Evolutionary conservation across 2,329 filamentous ascomycete species (phyloP).

Genomic region (Alternaria triticimaculans): DNA sequence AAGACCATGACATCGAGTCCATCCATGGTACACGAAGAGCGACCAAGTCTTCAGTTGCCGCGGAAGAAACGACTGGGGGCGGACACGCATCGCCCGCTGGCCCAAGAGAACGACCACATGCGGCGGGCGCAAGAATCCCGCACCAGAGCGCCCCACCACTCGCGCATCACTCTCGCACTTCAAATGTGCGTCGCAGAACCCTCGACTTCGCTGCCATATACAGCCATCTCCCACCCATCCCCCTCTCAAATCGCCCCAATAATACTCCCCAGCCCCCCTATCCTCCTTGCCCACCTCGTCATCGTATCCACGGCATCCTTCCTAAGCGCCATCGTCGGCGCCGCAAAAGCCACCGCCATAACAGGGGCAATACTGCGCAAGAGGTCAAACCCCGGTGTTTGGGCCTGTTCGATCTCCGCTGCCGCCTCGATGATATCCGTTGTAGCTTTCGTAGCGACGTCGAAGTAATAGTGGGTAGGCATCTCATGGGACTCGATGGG

Average conservation of each 20-base stretch:
- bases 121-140: not conserved
- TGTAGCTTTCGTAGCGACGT: not conserved
- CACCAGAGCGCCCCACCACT: not conserved
- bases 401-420: not conserved
- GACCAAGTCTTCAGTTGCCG: not conserved
- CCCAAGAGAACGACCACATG: not conserved
- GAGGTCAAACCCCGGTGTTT: not conserved
- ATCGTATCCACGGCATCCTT: slow-evolving; percentile 28
- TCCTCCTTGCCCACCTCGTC: slow-evolving; percentile 29
- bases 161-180: not conserved
- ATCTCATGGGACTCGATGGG: slow-evolving; percentile 10
- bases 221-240: not conserved
- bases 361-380: slow-evolving; percentile 22
- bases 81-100: not conserved
- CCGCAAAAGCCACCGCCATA: slow-evolving; percentile 28
- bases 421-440: not conserved
- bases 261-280: slow-evolving; percentile 7
- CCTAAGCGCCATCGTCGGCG: slow-evolving; percentile 22
- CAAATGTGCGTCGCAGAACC: not conserved
- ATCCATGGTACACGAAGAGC: accelerated
- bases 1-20: not conserved
- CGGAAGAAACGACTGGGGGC: not conserved
- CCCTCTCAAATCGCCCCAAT: not conserved
- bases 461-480: not conserved
- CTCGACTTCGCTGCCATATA: not conserved